These are phyloP conservation scores for Petrea volubilis DNA, from an alignment of 257 asterid genomes.

Conservation along the genomic window DNA sequence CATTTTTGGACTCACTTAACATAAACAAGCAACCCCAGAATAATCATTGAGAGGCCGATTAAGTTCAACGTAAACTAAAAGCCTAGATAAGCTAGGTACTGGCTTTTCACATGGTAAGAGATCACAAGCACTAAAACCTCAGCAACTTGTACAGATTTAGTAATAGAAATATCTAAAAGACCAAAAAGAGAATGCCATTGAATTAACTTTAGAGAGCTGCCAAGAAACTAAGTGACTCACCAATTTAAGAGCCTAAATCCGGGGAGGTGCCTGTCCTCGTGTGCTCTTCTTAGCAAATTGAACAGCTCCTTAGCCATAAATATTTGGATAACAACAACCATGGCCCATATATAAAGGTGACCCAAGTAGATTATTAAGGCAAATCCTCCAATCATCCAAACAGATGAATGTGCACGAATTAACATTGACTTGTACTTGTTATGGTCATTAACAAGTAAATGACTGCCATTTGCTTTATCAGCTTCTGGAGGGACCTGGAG, in stretches of 20 bases:
- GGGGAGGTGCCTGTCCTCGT: constrained; percentile 91
- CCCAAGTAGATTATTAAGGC: constrained; percentile 83
- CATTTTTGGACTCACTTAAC: neutral
- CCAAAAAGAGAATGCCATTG: constrained; percentile 5
- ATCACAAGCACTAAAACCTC: constrained; percentile 9
- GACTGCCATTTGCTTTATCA: constrained; percentile 53
- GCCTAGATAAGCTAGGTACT: neutral
- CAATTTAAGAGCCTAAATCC: constrained; percentile 95
- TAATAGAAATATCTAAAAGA: neutral
- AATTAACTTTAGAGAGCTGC: constrained; percentile 4
- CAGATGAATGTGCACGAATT: constrained; percentile 74
- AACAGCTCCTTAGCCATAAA: constrained; percentile 93
- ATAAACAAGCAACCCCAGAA: constrained; percentile 13
- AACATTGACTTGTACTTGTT: constrained; percentile 94
- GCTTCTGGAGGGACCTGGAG: constrained; percentile 69
- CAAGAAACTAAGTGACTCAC: constrained; percentile 40
- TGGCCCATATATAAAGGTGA: constrained; percentile 94
- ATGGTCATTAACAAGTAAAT: constrained; percentile 72
- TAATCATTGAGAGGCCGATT: constrained; percentile 1
- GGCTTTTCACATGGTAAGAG: neutral
- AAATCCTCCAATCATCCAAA: constrained; percentile 98
- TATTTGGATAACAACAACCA: constrained; percentile 89
- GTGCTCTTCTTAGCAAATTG: constrained; percentile 78
- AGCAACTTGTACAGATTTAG: neutral
- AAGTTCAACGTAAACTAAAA: neutral